Evolutionary conservation across 192 early-diverging fungal genomes (phyloP).

Genomic region (Linnemannia zychae): DNA sequence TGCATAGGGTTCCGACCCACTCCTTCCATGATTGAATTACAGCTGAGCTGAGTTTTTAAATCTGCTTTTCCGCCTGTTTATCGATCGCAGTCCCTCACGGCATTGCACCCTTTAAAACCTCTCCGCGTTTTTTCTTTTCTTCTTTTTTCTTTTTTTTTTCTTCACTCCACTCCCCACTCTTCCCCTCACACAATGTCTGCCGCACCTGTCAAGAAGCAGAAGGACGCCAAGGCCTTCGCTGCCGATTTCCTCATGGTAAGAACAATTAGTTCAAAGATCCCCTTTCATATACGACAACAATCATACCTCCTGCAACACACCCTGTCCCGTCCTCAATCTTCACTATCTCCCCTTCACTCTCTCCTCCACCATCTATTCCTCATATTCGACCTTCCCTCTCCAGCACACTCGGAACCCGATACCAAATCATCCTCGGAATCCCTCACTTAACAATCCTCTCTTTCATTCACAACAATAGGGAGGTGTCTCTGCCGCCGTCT

Average conservation of each 20-base stretch:
- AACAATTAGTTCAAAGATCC: constrained; percentile 55
- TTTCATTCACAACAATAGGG: constrained; percentile 76
- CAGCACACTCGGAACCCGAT: constrained; percentile 74
- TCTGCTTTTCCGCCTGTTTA: constrained; percentile 8
- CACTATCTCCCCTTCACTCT: not conserved
- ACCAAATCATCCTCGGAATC: constrained; percentile 91
- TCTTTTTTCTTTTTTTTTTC: constrained; percentile 12
- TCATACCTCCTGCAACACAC: not conserved
- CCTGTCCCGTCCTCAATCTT: not conserved
- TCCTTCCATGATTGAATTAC: not conserved
- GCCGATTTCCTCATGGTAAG: constrained; percentile 75
- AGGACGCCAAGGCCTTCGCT: constrained; percentile 56
- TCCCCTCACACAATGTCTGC: constrained; percentile 23
- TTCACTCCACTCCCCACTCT: constrained; percentile 33
- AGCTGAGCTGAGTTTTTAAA: not conserved
- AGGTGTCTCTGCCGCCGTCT: constrained; percentile 96
- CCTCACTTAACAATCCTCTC: constrained; percentile 82
- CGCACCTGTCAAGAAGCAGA: constrained; percentile 29
- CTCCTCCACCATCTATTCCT: not conserved
- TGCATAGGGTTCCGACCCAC: constrained; percentile 3
- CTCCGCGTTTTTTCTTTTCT: constrained; percentile 5
- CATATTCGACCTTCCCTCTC: not conserved
- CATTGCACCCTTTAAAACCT: not conserved
- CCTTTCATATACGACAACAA: no score
- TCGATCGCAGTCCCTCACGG: not conserved